Evolutionary conservation across 495 filamentous ascomycete species (phyloP).

Genomic region (Clavariopsis aquatica): DNA sequence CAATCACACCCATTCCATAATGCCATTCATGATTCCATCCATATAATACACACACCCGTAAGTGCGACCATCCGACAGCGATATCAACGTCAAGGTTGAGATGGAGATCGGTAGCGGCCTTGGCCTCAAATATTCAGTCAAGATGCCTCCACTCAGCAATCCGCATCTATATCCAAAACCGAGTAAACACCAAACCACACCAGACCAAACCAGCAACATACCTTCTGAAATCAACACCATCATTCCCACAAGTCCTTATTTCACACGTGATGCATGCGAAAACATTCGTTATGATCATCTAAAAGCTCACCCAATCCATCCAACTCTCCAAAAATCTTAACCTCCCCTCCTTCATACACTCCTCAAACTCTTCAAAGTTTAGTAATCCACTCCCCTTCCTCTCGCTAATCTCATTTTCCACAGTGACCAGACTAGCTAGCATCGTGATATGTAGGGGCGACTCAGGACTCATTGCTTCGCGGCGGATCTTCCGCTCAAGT

Average conservation of each 20-base stretch:
- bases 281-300: not conserved
- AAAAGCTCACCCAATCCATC: slow-evolving; percentile 39
- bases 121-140: too few species aligned
- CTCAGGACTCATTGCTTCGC: not conserved
- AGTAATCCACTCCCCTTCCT: slow-evolving; percentile 32
- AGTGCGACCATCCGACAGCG: too few species aligned
- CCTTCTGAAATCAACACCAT: too few species aligned
- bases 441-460: slow-evolving; percentile 10
- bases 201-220: too few species aligned
- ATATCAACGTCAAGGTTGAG: not conserved
- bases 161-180: too few species aligned
- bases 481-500: slow-evolving; percentile 14
- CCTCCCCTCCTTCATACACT: slow-evolving; percentile 11
- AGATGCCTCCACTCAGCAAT: too few species aligned
- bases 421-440: slow-evolving; percentile 21
- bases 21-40: too few species aligned
- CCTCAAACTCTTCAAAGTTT: slow-evolving; percentile 28
- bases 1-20: not conserved
- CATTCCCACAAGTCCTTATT: too few species aligned
- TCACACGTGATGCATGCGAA: too few species aligned
- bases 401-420: slow-evolving; percentile 31
- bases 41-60: too few species aligned
- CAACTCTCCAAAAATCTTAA: slow-evolving; percentile 35
- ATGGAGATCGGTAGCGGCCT: not conserved
- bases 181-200: too few species aligned